Evolutionary conservation across 768 basidiomycete species (phyloP).

Genomic region (Chalciporus chontae): DNA sequence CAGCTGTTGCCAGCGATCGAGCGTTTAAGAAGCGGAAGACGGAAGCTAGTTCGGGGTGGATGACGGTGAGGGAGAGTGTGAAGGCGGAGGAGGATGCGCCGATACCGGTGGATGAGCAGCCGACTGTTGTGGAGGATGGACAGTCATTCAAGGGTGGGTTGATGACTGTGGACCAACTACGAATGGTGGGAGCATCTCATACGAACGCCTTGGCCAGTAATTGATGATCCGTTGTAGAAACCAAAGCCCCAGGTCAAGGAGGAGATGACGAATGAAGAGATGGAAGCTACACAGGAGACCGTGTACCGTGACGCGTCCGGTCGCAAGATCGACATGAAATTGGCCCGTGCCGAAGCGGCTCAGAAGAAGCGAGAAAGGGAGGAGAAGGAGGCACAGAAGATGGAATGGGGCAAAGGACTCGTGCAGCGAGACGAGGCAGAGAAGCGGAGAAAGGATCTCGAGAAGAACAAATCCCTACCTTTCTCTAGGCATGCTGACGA

Average conservation of each 20-base stretch:
- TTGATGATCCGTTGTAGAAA: constrained; percentile 21
- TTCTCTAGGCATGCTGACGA: constrained; percentile 85
- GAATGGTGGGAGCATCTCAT: constrained; percentile 40
- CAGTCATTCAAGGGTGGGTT: constrained; percentile 68
- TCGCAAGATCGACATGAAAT: constrained; percentile 84
- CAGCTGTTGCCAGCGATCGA: constrained; percentile 70
- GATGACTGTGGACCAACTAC: constrained; percentile 71
- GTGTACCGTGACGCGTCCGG: constrained; percentile 91
- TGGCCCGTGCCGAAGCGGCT: constrained; percentile 81
- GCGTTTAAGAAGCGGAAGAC: constrained; percentile 75
- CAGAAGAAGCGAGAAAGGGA: constrained; percentile 74
- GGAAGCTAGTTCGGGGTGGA: constrained; percentile 59
- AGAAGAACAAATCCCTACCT: constrained; percentile 59
- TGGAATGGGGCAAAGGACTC: constrained; percentile 98
- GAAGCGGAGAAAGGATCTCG: constrained; percentile 57
- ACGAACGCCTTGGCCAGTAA: not conserved
- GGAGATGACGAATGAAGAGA: constrained; percentile 43
- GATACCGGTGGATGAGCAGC: constrained; percentile 64
- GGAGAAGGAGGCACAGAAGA: constrained; percentile 84
- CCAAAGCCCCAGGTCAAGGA: constrained; percentile 39
- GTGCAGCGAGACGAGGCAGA: constrained; percentile 84
- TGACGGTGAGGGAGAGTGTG: constrained; percentile 55
- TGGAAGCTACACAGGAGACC: constrained; percentile 75
- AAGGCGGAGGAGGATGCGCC: constrained; percentile 47
- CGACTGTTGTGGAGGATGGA: constrained; percentile 49